These are phyloP conservation scores for Babesia bovis DNA, from an alignment of 169 alveolate species.

Conservation along the genomic window DNA sequence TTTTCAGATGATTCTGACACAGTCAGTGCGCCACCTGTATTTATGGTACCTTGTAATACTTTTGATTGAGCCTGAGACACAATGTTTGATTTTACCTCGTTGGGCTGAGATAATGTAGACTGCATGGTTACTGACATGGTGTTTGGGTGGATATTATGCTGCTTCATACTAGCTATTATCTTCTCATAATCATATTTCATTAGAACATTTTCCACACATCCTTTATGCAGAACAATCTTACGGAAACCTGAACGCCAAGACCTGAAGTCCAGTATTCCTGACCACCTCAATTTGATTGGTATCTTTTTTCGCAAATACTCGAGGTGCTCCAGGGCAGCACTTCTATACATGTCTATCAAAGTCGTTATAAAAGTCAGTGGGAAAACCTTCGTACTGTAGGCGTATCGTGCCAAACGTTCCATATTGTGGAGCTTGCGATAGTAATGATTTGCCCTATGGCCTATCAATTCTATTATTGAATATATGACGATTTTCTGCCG, in stretches of 20 bases:
- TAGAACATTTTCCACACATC: neutral
- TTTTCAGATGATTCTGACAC: too few relatives aligned
- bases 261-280: slow-evolving; percentile 38
- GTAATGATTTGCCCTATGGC: slow-evolving; percentile 30
- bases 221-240: neutral
- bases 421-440: slow-evolving; percentile 31
- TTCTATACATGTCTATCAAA: slow-evolving; percentile 12
- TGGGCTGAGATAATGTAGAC: neutral
- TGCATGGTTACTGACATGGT: neutral
- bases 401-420: slow-evolving; percentile 12
- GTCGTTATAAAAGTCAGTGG: slow-evolving; percentile 1
- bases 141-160: neutral
- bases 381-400: neutral
- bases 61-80: neutral
- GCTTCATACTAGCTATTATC: neutral
- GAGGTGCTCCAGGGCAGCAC: slow-evolving; percentile 42
- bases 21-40: too few relatives aligned
- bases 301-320: slow-evolving; percentile 14
- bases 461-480: slow-evolving; percentile 4
- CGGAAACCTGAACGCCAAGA: neutral
- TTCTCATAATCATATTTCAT: neutral
- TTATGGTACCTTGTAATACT: too few relatives aligned
- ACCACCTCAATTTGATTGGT: slow-evolving; percentile 2
- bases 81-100: neutral
- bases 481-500: neutral